Conservation (phyloP, 805 yeast genomes). For the Brettanomyces bruxellensis region DNA sequence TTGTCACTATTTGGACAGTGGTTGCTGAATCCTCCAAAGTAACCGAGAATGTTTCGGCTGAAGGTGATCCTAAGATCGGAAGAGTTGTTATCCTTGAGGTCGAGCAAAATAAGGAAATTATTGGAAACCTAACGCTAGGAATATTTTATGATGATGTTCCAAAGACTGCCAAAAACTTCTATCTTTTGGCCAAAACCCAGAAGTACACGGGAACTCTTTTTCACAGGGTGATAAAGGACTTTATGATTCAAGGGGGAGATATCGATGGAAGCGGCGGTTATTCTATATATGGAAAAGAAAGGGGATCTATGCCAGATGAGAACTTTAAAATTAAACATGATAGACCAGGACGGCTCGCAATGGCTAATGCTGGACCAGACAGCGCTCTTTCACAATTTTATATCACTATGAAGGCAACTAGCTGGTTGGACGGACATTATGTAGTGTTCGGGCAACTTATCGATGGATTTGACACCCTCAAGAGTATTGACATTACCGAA, state of each 20-base stretch:
- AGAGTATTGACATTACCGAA: slow-evolving; percentile 48
- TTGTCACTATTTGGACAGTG: no score
- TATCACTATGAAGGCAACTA: slow-evolving; percentile 45
- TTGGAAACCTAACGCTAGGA: slow-evolving; percentile 47
- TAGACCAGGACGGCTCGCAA: slow-evolving; percentile 36
- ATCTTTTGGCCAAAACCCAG: slow-evolving; percentile 42
- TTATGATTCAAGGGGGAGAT: slow-evolving; percentile 88
- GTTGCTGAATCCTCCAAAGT: no score
- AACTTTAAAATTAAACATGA: slow-evolving; percentile 43
- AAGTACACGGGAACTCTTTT: slow-evolving; percentile 41
- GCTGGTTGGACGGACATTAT: slow-evolving; percentile 51
- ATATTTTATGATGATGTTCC: slow-evolving; percentile 62
- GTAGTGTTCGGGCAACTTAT: slow-evolving; percentile 75
- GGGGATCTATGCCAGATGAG: slow-evolving; percentile 58
- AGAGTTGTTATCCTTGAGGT: slow-evolving; percentile 36
- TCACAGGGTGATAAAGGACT: slow-evolving; percentile 65
- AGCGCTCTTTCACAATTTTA: slow-evolving; percentile 66
- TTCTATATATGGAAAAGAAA: slow-evolving; percentile 63
- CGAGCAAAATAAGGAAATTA: slow-evolving; percentile 18
- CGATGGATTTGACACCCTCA: slow-evolving; percentile 57
- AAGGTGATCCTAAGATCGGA: slow-evolving; percentile 39
- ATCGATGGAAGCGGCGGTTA: slow-evolving; percentile 71
- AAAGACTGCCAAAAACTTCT: slow-evolving; percentile 52
- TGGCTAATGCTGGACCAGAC: slow-evolving; percentile 44
- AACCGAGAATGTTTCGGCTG: neutral